Base-by-base conservation (phyloP, 2,329 filamentous ascomycete genomes). In the Blastomyces gilchristii region DNA sequence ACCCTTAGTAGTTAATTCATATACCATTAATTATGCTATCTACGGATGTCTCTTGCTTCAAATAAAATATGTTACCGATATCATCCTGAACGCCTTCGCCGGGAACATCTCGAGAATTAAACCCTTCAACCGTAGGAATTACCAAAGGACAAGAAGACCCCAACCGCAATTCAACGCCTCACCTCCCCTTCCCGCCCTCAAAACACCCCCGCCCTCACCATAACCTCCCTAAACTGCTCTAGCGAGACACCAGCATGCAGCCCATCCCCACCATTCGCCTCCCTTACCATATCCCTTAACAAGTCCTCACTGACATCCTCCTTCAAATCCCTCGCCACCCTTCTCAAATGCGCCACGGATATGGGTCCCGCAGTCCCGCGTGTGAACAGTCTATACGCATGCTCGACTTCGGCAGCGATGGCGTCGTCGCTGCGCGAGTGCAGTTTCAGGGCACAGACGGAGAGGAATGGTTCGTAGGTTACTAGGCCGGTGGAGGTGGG, bases 211-310 rank as follows among this genome's bases (percentile, higher is more conserved):
- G 91, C 92, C 69, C 89, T 81, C 67, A 81, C 84, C 91, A 96
- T 93, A 5, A 96, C 89, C 62, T 84, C 84, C 75, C 91, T 88
- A 76, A 96, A 96, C 71, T 97, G 90, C 61, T 89, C 87, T 71
- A 87, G 80, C 50, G 80, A 84, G 11, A 96, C 93, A 8, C 89
- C 90, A 63, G 80, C 83, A 47, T 80, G 84, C 12, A 89, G 83
- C 18, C 88, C 87, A 3, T 82, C 85, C 1, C 90, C 91, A 2
- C 89, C 90, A 75, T 95, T 97, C 58, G 93, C 94, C 80, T 97
- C 93, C 58, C 91, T 79, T 63, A 99, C 88, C 94, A 99, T 99
- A 78, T 97, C 91, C 77, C 85, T 85, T 71, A 99, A 78, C 71
- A 96, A 77, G 58, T 90, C 87, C 70, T 97, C 94, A 64, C 85